Conservation (phyloP, 371 early-diverging fungal species). For the Mucor plumbeus region DNA sequence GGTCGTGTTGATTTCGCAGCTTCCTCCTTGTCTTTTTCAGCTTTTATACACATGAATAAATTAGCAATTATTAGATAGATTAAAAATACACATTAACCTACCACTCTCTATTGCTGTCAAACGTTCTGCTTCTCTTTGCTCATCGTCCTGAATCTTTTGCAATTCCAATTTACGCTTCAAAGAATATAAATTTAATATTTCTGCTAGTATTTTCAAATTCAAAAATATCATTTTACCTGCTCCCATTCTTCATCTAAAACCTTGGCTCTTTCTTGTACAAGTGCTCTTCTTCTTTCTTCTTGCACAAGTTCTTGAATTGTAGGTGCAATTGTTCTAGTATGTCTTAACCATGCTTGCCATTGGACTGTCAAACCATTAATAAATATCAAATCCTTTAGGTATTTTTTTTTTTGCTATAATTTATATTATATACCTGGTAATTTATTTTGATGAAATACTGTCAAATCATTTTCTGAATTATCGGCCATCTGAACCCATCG, state of each 20-base stretch:
- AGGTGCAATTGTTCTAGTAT: slow-evolving; percentile 64
- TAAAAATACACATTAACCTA: not conserved
- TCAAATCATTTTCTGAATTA: slow-evolving; percentile 27
- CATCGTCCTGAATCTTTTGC: slow-evolving; percentile 17
- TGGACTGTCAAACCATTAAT: slow-evolving; percentile 50
- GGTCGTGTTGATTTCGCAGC: slow-evolving; percentile 26
- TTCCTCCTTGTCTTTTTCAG: slow-evolving; percentile 13
- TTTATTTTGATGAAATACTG: slow-evolving; percentile 54
- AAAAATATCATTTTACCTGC: slow-evolving; percentile 20
- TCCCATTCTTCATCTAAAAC: slow-evolving; percentile 37
- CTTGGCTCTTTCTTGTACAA: slow-evolving; percentile 62
- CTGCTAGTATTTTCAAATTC: not conserved
- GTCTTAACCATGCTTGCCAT: slow-evolving; percentile 79
- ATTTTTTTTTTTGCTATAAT: not conserved
- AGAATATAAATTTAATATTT: not conserved
- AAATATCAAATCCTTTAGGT: not conserved
- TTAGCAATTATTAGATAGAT: not conserved
- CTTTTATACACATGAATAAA: not conserved
- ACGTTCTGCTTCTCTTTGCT: slow-evolving; percentile 14
- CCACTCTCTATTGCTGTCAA: slow-evolving; percentile 17
- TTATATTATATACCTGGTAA: slow-evolving; percentile 51
- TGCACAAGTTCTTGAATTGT: slow-evolving; percentile 53
- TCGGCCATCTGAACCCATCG: slow-evolving; percentile 55
- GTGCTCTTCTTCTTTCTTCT: slow-evolving; percentile 36
- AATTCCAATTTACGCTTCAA: slow-evolving; percentile 33